Evolutionary conservation across 2,329 filamentous ascomycete species (phyloP), one percentile per base, ranked within the genome.

Genomic region (Anthostomella pinea): DNA sequence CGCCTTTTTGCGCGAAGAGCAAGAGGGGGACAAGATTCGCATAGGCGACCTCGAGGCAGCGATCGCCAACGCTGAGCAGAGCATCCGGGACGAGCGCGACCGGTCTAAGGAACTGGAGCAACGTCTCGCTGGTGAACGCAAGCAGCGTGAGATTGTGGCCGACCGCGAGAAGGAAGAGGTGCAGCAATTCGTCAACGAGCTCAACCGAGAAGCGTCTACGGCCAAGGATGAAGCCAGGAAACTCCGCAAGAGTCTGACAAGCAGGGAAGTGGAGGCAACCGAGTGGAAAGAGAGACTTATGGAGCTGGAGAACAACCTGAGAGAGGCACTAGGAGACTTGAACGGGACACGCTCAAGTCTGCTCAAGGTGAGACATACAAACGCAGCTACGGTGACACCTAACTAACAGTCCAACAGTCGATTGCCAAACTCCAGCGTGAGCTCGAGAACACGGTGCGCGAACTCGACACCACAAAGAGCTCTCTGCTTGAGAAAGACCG

Each of bases 11-110:
- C 83, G 93, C 2, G 93, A 98, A 59, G 93, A 98, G 67, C 93
- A 98, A 63, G 93, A 98, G 64, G 80, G 79, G 13, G 93, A 98
- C 69, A 98, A 98, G 73, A 95, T 98, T 59, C 90, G 89, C 64
- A 97, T 98, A 54, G 88, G 91, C 23, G 89, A 97, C 56, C 72
- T 97, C 6, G 90, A 97, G 57, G 86, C 87, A 7, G 81, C 83
- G 10, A 68, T 96, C 23, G 85, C 87, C 52, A 84, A 80, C 38
- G 77, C 81, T n/a, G 85, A 94, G 59, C 80, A 88, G 54, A 79
- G 71, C 31, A 68, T 95, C n/a, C 79, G 85, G 38, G 89, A 93
- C 33, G 89, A 95, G 62, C 85, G 84, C 62, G 90, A 96, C 43
- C 81, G 79, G 30, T 72, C 75, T 13, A 73, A 70, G 54, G 85